Conservation (phyloP, 2,329 filamentous ascomycete genomes). For the Eurotiales sp. region DNA sequence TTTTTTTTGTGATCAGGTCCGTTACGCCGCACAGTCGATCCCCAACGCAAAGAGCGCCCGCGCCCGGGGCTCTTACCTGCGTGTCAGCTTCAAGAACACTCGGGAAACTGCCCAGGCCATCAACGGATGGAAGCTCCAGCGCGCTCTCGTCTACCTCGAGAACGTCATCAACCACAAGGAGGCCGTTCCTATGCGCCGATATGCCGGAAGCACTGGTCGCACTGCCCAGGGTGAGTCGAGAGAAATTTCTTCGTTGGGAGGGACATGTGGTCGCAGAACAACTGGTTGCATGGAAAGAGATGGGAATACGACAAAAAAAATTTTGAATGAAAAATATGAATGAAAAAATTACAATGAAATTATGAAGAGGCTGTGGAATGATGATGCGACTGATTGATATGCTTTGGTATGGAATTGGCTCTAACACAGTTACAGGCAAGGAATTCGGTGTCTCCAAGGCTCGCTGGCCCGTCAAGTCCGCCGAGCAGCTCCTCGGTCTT, state of each 20-base stretch:
- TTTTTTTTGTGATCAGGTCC: slow-evolving; percentile 65
- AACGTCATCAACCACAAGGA: slow-evolving; percentile 97
- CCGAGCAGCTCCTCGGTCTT: slow-evolving; percentile 94
- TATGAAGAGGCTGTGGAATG: too few relatives aligned
- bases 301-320: neutral
- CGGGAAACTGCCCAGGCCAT: slow-evolving; percentile 99
- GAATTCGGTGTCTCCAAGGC: slow-evolving; percentile 97
- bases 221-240: slow-evolving; percentile 89
- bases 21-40: slow-evolving; percentile 91
- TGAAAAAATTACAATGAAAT: too few relatives aligned
- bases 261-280: too few relatives aligned
- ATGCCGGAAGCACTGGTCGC: slow-evolving; percentile 91
- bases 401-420: neutral
- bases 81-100: slow-evolving; percentile 99
- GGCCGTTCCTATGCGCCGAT: slow-evolving; percentile 97
- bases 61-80: slow-evolving; percentile 97
- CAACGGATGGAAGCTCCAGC: slow-evolving; percentile 97
- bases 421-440: slow-evolving; percentile 65
- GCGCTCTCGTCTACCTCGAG: slow-evolving; percentile 93
- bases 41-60: slow-evolving; percentile 89
- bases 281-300: neutral
- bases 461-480: slow-evolving; percentile 99
- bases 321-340: neutral
- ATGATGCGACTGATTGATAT: too few relatives aligned
- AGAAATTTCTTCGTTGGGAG: neutral